These are phyloP conservation scores for Xylaria curta DNA, from an alignment of 495 filamentous ascomycete species.

Conservation along the genomic window DNA sequence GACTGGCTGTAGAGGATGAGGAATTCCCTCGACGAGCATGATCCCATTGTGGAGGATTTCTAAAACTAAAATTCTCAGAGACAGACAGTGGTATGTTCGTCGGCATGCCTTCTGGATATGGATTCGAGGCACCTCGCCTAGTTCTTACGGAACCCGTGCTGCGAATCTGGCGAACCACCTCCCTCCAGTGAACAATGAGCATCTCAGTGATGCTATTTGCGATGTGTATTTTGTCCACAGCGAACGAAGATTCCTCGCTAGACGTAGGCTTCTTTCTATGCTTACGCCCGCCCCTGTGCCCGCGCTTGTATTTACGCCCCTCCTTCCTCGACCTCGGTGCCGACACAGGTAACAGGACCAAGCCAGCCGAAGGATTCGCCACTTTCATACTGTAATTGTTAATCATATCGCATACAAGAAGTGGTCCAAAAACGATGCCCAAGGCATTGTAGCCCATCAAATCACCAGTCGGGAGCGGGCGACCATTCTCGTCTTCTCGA, in stretches of 20 bases:
- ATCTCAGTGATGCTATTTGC: slow-evolving; percentile 64
- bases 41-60: slow-evolving; percentile 41
- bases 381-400: slow-evolving; percentile 49
- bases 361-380: slow-evolving; percentile 43
- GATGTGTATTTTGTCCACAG: slow-evolving; percentile 56
- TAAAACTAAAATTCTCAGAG: slow-evolving; percentile 38
- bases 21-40: slow-evolving; percentile 14
- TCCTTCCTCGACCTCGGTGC: slow-evolving; percentile 47
- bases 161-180: slow-evolving; percentile 62
- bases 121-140: slow-evolving; percentile 19
- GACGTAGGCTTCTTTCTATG: slow-evolving; percentile 11
- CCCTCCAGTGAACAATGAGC: slow-evolving; percentile 64
- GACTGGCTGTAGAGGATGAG: slow-evolving; percentile 40
- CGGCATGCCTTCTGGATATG: background rate
- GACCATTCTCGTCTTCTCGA: slow-evolving; percentile 54
- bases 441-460: slow-evolving; percentile 68
- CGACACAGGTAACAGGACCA: slow-evolving; percentile 46
- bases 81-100: slow-evolving; percentile 31
- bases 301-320: slow-evolving; percentile 34
- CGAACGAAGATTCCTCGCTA: slow-evolving; percentile 5
- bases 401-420: slow-evolving; percentile 64
- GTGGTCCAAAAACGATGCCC: slow-evolving; percentile 68
- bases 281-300: slow-evolving; percentile 17
- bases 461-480: slow-evolving; percentile 53
- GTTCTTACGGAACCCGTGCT: slow-evolving; percentile 43